Percentiles rank a stretch among this genome's conserved stretches.
Conservation (phyloP, 2,329 filamentous ascomycete species). For the Sclerotinia trifoliorum region DNA sequence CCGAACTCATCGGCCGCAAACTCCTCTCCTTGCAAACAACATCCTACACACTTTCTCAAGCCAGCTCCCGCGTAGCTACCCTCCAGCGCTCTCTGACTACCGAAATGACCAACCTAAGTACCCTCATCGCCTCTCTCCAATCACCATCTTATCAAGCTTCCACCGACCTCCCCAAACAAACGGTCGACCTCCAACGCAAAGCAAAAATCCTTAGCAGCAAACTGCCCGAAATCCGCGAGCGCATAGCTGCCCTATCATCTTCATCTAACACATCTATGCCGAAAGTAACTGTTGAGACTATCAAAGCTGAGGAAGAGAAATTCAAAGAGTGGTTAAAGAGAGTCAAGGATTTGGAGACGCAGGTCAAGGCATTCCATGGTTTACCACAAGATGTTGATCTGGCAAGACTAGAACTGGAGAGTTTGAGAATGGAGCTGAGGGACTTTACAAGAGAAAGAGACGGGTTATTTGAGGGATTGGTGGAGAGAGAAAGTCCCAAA, state of each 20-base stretch:
- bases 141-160: slow-evolving; percentile 53
- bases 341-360: slow-evolving; percentile 59
- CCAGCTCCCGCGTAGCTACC: slow-evolving; percentile 52
- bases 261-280: slow-evolving; percentile 22
- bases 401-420: slow-evolving; percentile 69
- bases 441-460: slow-evolving; percentile 64
- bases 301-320: slow-evolving; percentile 57
- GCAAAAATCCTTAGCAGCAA: slow-evolving; percentile 66
- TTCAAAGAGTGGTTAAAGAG: slow-evolving; percentile 56
- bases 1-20: slow-evolving; percentile 49
- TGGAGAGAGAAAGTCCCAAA: slow-evolving; percentile 58
- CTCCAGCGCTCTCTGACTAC: slow-evolving; percentile 56
- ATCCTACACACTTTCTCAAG: slow-evolving; percentile 55
- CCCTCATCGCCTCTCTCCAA: slow-evolving; percentile 46
- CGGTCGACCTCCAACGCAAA: slow-evolving; percentile 70
- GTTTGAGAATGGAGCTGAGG: slow-evolving; percentile 62
- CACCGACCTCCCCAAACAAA: slow-evolving; percentile 62
- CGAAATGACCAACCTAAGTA: slow-evolving; percentile 47
- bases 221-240: slow-evolving; percentile 64
- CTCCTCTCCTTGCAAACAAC: slow-evolving; percentile 57
- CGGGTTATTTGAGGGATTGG: slow-evolving; percentile 69
- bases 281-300: slow-evolving; percentile 53
- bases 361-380: slow-evolving; percentile 66
- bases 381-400: slow-evolving; percentile 68
- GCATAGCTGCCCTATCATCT: slow-evolving; percentile 45